phyloP scores from a whole-genome alignment of 2,329 filamentous ascomycete genomes.

The Nectriaceae sp. region DNA sequence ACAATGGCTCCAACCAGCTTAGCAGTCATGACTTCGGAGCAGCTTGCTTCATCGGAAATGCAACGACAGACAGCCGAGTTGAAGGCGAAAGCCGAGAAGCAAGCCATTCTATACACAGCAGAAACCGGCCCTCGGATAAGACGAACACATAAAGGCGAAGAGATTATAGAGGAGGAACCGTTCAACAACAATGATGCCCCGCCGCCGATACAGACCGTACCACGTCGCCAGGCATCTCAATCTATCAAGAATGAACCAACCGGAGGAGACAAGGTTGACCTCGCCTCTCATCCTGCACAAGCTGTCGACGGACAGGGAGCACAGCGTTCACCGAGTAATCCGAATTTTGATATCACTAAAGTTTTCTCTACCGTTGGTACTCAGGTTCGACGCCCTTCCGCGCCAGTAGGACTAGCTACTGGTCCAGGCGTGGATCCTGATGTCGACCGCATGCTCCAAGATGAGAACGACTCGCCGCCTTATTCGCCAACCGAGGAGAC shows the following conservation, averaged over 20 bases:
- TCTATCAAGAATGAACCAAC: constrained; percentile 38
- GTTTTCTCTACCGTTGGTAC: constrained; percentile 75
- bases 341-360: constrained; percentile 80
- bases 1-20: constrained; percentile 73
- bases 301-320: constrained; percentile 46
- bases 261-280: constrained; percentile 23
- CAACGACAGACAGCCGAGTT: constrained; percentile 76
- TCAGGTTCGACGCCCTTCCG: constrained; percentile 49
- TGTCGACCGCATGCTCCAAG: constrained; percentile 84
- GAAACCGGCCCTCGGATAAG: constrained; percentile 73
- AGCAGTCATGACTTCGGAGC: constrained; percentile 84
- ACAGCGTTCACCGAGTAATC: constrained; percentile 54
- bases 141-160: constrained; percentile 93
- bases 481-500: constrained; percentile 80
- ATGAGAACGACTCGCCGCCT: constrained; percentile 76
- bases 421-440: constrained; percentile 79
- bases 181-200: constrained; percentile 38
- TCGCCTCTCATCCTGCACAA: constrained; percentile 35
- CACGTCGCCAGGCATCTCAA: constrained; percentile 23
- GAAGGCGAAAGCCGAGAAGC: constrained; percentile 77
- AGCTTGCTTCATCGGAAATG: constrained; percentile 89
- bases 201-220: constrained; percentile 27
- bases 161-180: constrained; percentile 79
- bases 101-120: constrained; percentile 79
- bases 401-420: constrained; percentile 45